phyloP scores from a whole-genome alignment of 75 land plant species.

The Cryptomeria japonica region DNA sequence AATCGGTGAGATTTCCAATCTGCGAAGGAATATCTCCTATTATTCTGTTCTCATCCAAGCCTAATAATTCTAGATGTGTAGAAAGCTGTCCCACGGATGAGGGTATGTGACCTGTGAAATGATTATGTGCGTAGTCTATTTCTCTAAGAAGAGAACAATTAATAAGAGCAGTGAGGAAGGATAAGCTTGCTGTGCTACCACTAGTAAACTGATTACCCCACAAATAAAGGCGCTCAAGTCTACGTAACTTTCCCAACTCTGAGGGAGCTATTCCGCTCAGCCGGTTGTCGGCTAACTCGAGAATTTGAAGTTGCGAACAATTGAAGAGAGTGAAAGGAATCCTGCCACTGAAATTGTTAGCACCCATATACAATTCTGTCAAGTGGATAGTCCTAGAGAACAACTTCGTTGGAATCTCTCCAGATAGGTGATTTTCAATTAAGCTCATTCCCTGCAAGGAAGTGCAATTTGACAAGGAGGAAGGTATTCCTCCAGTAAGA shows the following conservation, averaged over 20 bases:
- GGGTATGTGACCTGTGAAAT: neutral
- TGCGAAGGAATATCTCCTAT: neutral
- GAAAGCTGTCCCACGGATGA: neutral
- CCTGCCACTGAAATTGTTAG: neutral
- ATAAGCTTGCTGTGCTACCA: neutral
- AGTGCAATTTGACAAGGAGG: neutral
- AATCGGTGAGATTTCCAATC: neutral
- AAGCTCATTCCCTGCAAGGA: neutral
- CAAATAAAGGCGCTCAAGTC: no score
- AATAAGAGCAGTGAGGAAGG: neutral
- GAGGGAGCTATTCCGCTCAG: neutral
- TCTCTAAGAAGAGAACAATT: neutral
- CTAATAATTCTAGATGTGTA: neutral
- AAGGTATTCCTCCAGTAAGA: neutral
- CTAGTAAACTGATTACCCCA: neutral
- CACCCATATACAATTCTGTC: neutral
- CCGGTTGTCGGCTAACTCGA: neutral
- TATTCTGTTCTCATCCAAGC: neutral
- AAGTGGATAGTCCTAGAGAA: neutral
- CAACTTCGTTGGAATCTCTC: neutral
- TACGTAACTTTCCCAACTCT: no score
- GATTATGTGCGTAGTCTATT: neutral
- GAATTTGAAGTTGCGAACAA: neutral
- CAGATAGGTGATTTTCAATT: neutral
- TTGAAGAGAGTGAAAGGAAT: neutral